A percentile compares a stretch with the other conserved stretches of the same genome.
Evolutionary conservation across 1,284 basidiomycete genomes (phyloP).

Genomic region (Coniophora puteana): DNA sequence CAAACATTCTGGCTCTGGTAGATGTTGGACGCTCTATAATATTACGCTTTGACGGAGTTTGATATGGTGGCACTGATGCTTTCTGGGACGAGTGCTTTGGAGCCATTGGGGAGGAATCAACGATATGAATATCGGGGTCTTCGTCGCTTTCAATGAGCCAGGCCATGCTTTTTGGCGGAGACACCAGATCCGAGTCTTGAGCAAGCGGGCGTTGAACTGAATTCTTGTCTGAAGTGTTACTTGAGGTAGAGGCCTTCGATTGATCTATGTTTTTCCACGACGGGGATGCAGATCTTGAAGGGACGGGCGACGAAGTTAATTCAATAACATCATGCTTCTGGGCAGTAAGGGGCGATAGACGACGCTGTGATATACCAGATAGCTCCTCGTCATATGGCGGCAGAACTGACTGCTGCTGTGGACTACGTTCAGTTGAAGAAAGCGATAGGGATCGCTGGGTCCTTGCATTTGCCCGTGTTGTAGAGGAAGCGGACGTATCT

Average conservation of each 20-base stretch:
- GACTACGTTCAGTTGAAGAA: no score
- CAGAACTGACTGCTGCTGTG: no score
- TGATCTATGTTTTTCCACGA: not conserved
- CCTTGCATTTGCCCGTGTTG: no score
- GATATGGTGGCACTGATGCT: no score
- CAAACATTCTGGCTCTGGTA: slow-evolving; percentile 6
- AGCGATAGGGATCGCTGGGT: no score
- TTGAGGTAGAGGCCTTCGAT: not conserved
- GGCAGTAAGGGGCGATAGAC: no score
- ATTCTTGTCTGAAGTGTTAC: not conserved
- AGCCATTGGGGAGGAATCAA: slow-evolving; percentile 42
- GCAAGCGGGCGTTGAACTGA: not conserved
- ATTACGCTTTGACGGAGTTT: no score
- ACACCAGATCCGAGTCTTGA: no score
- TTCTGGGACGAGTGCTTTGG: slow-evolving; percentile 9
- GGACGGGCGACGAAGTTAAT: slow-evolving; percentile 20
- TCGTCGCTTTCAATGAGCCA: slow-evolving; percentile 67
- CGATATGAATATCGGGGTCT: slow-evolving; percentile 44
- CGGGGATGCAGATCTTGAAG: not conserved
- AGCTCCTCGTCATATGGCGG: no score
- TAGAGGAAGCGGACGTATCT: no score
- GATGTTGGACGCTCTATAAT: slow-evolving; percentile 6
- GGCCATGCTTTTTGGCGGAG: slow-evolving; percentile 38
- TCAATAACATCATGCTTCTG: slow-evolving; percentile 28
- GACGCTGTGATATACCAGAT: no score